These are phyloP conservation scores for Hyphopichia buzzinii DNA, from an alignment of 1,139 yeast genomes.

Conservation along the genomic window DNA sequence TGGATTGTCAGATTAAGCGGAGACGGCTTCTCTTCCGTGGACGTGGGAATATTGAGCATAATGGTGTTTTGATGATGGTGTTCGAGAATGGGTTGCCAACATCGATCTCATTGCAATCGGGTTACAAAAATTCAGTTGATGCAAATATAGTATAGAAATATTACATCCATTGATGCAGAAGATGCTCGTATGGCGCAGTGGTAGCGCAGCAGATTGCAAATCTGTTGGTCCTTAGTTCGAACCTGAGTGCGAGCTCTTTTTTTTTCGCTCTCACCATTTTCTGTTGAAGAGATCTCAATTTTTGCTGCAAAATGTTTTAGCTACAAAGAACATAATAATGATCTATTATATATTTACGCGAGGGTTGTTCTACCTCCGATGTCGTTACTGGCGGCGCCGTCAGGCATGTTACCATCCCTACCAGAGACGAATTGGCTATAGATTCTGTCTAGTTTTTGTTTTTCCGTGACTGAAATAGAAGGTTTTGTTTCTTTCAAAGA, in stretches of 20 bases:
- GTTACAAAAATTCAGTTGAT: no score
- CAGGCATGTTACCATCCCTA: slow-evolving; percentile 87
- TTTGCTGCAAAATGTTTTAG: no score
- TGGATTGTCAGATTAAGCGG: no score
- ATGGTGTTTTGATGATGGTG: no score
- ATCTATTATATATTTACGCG: slow-evolving; percentile 49
- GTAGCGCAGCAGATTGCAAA: slow-evolving; percentile 58
- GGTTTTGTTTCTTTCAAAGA: slow-evolving; percentile 81
- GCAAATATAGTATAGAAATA: no score
- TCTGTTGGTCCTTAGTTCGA: slow-evolving; percentile 56
- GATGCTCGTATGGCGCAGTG: slow-evolving; percentile 52
- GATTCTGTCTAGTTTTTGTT: slow-evolving; percentile 57
- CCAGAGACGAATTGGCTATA: slow-evolving; percentile 75
- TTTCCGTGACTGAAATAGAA: slow-evolving; percentile 76
- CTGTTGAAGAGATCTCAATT: no score
- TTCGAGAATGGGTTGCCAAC: no score
- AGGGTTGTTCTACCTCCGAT: slow-evolving; percentile 83
- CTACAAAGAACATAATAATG: no score
- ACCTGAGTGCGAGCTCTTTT: slow-evolving; percentile 44
- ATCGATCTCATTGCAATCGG: no score
- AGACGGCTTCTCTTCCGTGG: no score
- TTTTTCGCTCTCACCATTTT: no score
- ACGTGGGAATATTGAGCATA: no score
- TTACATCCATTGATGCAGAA: neutral
- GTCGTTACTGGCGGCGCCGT: slow-evolving; percentile 77